These are phyloP conservation scores for Blastobotrys parvus DNA, from an alignment of 805 yeast genomes.

Conservation along the genomic window DNA sequence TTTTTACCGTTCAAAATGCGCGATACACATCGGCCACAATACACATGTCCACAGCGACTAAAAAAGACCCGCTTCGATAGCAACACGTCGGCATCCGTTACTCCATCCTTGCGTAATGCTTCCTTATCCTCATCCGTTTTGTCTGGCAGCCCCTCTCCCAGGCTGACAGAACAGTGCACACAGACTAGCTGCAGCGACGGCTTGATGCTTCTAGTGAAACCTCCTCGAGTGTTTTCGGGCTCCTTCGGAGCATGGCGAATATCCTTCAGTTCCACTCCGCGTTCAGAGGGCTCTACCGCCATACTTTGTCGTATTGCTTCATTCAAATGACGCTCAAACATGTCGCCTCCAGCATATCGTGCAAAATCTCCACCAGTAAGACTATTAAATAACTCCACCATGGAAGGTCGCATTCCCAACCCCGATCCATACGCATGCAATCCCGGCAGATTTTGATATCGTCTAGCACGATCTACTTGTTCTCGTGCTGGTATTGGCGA, in stretches of 20 bases:
- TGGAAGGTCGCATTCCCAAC: too few relatives aligned
- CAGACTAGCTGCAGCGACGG: conserved; percentile 41
- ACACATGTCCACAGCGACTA: conserved; percentile 73
- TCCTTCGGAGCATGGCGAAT: conserved; percentile 5
- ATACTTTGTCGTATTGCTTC: neutral
- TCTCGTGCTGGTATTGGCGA: too few relatives aligned
- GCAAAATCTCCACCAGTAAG: neutral
- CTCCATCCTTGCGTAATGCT: conserved; percentile 1
- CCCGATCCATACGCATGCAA: too few relatives aligned
- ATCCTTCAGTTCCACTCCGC: conserved; percentile 4
- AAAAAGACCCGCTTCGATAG: conserved; percentile 59
- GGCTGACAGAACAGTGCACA: conserved; percentile 57
- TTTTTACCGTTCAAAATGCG: conserved; percentile 36
- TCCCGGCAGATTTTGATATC: too few relatives aligned
- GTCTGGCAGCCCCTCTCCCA: conserved; percentile 67
- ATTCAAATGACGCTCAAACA: too few relatives aligned
- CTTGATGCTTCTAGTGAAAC: conserved; percentile 25
- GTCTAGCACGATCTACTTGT: too few relatives aligned
- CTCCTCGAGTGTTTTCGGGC: conserved; percentile 9
- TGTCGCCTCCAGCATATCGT: neutral
- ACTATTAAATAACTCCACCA: too few relatives aligned
- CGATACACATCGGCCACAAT: conserved; percentile 77
- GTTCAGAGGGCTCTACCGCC: neutral
- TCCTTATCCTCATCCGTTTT: conserved; percentile 33
- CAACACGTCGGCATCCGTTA: conserved; percentile 49